phyloP scores from a whole-genome alignment of 176 grass and related monocot species.

The Olyra latifolia region DNA sequence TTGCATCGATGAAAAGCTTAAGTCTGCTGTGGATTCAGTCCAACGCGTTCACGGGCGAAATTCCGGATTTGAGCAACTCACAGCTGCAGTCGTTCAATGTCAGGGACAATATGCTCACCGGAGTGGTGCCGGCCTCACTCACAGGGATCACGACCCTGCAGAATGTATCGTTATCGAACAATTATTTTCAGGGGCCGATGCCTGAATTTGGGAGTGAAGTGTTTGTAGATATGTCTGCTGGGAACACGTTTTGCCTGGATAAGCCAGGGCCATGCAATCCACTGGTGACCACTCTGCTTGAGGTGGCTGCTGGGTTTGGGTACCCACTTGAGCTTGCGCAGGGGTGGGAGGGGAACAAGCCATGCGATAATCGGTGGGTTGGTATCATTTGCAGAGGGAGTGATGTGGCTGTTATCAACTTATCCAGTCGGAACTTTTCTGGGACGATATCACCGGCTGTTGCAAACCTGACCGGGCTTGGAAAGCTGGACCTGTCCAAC shows the following conservation, averaged over 20 bases:
- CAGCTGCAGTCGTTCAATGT: conserved; percentile 65
- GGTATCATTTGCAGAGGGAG: conserved; percentile 49
- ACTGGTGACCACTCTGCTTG: conserved; percentile 55
- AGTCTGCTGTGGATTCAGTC: conserved; percentile 68
- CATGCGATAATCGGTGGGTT: conserved; percentile 51
- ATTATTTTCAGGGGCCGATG: conserved; percentile 70
- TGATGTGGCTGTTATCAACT: conserved; percentile 48
- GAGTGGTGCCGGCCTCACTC: conserved; percentile 59
- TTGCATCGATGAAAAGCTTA: conserved; percentile 57
- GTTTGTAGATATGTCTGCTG: conserved; percentile 33
- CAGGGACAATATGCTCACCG: conserved; percentile 75
- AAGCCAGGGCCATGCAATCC: conserved; percentile 48
- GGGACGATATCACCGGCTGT: conserved; percentile 71
- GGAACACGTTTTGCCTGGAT: conserved; percentile 62
- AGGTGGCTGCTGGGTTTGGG: conserved; percentile 63
- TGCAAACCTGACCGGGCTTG: conserved; percentile 66
- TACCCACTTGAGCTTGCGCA: conserved; percentile 61
- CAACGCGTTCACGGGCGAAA: conserved; percentile 69
- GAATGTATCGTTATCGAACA: conserved; percentile 62
- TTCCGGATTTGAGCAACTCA: conserved; percentile 58
- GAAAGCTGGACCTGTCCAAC: conserved; percentile 55
- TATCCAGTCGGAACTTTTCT: conserved; percentile 53
- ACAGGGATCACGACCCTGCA: conserved; percentile 29
- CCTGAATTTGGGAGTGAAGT: conserved; percentile 34
- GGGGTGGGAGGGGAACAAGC: conserved; percentile 64